Evolutionary conservation across 306 rosid genomes (phyloP), one percentile per base, ranked within the genome.

Genomic region (Cucurbita moschata): DNA sequence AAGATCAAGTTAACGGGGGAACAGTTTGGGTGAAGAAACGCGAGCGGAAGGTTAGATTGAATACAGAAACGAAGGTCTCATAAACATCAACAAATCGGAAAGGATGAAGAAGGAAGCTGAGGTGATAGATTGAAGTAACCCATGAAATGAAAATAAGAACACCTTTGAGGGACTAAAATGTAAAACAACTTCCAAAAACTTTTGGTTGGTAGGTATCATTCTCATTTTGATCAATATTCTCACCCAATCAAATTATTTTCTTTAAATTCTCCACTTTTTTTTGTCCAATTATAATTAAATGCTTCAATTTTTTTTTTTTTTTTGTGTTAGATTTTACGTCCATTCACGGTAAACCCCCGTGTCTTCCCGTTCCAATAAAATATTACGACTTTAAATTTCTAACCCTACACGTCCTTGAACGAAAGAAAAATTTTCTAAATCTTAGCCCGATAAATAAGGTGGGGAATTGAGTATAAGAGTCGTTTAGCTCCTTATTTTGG

Each of bases 141-240:
- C 72, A 21, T 46, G 73, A 68, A 19, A 46, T 23, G 73, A 68
- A 68, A 68, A 68, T 68, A 68, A 23, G 73, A 69, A 47, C 19
- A 26, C 7, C 7, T 47, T 69, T 15, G 7, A 46, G 50, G 73
- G 73, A 68, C 56, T 68, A 6, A 68, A 46, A 12, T 68, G 73
- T 23, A 67, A 66, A 44, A 10, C 30, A 39, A 16, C 39, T 67
- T 46, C 55, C 46, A 35, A 12, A 5, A 67, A 23, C 55, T 44
- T 44, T 43, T 67, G 54, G 40, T 67, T 67, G 38, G 53, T 44
- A 6, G 51, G 38, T 44, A 67, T 35, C 13, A 67, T 67, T 67
- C 39, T 4, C 46, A 23, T 44, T 19, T 68, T 46, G 2, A 10
- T 63, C 7, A 39, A 39, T 16, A 38, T 63, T n/a, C 69, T 9